Percentiles rank a stretch among this genome's conserved stretches.
Evolutionary conservation across 805 yeast genomes (phyloP).

Genomic region (Cyberlindnera xylosilytica): DNA sequence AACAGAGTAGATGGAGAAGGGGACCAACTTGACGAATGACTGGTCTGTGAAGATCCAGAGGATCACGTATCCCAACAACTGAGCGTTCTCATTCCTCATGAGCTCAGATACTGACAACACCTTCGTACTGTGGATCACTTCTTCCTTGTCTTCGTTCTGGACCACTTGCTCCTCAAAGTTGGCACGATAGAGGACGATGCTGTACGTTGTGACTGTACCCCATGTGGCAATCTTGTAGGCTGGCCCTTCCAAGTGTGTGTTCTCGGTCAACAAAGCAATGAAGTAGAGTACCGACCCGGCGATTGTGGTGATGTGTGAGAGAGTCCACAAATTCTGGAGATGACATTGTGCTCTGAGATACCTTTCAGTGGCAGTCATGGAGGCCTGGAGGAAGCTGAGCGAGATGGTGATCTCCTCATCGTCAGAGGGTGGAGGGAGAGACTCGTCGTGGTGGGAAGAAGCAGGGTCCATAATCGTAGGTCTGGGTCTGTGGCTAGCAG

Average conservation of each 20-base stretch:
- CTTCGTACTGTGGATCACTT: constrained; percentile 12
- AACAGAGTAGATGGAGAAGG: constrained; percentile 40
- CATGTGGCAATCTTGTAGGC: constrained; percentile 19
- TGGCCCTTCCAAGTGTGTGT: background rate
- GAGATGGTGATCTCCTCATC: constrained; percentile 7
- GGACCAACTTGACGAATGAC: constrained; percentile 34
- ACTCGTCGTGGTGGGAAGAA: background rate
- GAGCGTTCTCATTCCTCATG: constrained; percentile 40
- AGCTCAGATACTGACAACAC: constrained; percentile 32
- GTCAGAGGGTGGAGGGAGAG: background rate
- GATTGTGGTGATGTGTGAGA: constrained; percentile 24
- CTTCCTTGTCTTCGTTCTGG: constrained; percentile 15
- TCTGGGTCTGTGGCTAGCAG: no score
- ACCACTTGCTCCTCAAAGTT: constrained; percentile 19
- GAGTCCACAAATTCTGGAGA: constrained; percentile 25
- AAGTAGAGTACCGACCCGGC: constrained; percentile 15
- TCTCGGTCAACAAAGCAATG: constrained; percentile 3
- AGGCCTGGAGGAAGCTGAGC: constrained; percentile 3
- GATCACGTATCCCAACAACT: constrained; percentile 34
- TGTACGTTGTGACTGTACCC: constrained; percentile 24
- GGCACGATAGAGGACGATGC: constrained; percentile 25
- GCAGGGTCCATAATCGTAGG: no score
- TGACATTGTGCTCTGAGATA: constrained; percentile 14
- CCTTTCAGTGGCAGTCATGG: constrained; percentile 3
- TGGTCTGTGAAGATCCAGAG: constrained; percentile 36